Evolutionary conservation across 495 filamentous ascomycete genomes (phyloP), one percentile per base, ranked within the genome.

Genomic region (Antarctomyces pellizariae): DNA sequence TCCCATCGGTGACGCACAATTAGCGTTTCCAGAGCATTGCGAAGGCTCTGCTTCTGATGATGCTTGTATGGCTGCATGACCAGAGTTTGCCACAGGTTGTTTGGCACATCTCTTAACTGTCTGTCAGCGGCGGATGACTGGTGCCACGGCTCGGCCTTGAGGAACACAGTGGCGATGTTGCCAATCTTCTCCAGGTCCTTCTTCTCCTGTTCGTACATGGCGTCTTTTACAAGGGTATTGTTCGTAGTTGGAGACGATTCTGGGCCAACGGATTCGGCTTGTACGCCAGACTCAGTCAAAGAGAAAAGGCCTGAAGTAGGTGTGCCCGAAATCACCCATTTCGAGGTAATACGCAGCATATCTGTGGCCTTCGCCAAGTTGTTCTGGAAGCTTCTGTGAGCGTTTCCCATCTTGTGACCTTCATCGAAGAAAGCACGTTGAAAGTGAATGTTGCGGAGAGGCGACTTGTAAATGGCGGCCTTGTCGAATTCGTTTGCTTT

Each of bases 241-340:
- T 8, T 15, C 1, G 25, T 14, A 8, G 2, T 15, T 2, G 32
- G 26, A 16, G 26, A 25, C 18, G n/a, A 25, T 18, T 25, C 24
- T 10, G 58, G 37, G 2, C 44, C 38, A 11, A 37, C 39, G 1
- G 47, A 37, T 0, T 16, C 24, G 6, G 33, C 23, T 15, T 40
- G 35, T 0, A 22, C 30, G 8, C 37, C 37, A 24, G 40, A 44
- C 2, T n/a, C n/a, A n/a, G n/a, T n/a, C 0, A 89, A 58, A 1
- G 82, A 77, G 21, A 76, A 68, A 1, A 95, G 56, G 21, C 79
- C 71, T 32, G 63, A 69, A 6, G 82, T 76, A 8, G 84, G 84
- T 0, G 84, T 95, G 28, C 83, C 84, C 2, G 78, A 86, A 2
- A 92, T 75, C 9, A 92, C 62, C 84, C 84, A 95, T 12, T 73